phyloP scores from a whole-genome alignment of 148 eudicot genomes.

The Chenopodium berlandieri region DNA sequence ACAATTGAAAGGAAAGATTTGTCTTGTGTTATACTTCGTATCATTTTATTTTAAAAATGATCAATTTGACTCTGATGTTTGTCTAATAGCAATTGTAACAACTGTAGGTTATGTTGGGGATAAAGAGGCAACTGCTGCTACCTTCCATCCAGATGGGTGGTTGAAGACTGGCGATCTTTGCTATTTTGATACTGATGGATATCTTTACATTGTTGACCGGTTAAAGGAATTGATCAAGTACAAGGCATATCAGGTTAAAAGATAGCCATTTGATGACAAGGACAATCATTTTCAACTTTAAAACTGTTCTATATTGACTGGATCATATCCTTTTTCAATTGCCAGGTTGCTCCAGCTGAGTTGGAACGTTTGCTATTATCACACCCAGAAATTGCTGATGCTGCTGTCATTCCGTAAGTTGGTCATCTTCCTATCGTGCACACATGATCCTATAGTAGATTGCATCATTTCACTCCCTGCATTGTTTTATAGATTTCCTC shows the following conservation, averaged over 20 bases:
- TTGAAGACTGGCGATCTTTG: slow-evolving; percentile 93
- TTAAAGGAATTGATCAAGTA: slow-evolving; percentile 91
- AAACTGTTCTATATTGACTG: background rate
- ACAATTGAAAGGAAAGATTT: background rate
- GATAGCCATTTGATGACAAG: background rate
- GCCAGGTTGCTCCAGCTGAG: slow-evolving; percentile 98
- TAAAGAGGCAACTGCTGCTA: slow-evolving; percentile 63
- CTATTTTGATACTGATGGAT: slow-evolving; percentile 78
- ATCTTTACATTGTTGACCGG: slow-evolving; percentile 68
- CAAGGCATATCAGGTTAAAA: slow-evolving; percentile 85
- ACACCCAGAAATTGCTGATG: slow-evolving; percentile 79
- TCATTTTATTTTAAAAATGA: too few species aligned
- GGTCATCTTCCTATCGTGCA: slow-evolving; percentile 9
- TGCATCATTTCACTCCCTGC: background rate
- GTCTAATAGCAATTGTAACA: slow-evolving; percentile 6
- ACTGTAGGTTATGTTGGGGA: slow-evolving; percentile 84
- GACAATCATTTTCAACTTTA: background rate
- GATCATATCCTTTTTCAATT: background rate
- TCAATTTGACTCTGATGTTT: background rate
- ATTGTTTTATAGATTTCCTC: too few species aligned
- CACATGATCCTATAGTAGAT: background rate
- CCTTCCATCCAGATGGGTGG: slow-evolving; percentile 84
- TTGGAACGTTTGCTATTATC: slow-evolving; percentile 70
- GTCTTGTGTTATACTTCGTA: background rate
- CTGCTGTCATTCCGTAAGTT: slow-evolving; percentile 82